Conservation (phyloP, 331 rosid genomes). For the Acacia pycnantha region DNA sequence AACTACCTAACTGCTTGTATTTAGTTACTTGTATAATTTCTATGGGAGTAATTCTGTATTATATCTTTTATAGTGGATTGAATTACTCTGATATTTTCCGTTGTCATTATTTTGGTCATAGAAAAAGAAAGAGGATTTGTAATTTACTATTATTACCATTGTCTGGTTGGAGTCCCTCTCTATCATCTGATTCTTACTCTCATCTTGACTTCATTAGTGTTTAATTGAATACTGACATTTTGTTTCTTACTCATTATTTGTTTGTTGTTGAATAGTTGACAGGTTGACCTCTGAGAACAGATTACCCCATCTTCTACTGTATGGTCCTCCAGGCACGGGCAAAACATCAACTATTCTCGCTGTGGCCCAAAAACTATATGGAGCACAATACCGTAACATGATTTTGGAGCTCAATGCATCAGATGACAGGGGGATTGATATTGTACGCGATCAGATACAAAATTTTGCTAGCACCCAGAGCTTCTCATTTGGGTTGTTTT, state of each 20-base stretch:
- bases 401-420: constrained; percentile 94
- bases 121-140: background rate
- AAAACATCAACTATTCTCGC: constrained; percentile 71
- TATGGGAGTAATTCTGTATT: background rate
- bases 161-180: background rate
- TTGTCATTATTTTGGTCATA: background rate
- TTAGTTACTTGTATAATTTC: background rate
- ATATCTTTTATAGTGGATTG: background rate
- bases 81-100: background rate
- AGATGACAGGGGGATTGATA: constrained; percentile 92
- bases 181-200: background rate
- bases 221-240: background rate
- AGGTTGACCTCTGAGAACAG: constrained; percentile 85
- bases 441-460: constrained; percentile 89
- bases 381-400: constrained; percentile 68
- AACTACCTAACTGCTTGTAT: background rate
- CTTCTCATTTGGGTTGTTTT: constrained; percentile 83
- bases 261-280: constrained; percentile 58
- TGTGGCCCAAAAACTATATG: constrained; percentile 43
- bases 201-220: background rate
- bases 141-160: background rate
- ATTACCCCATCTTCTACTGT: constrained; percentile 90
- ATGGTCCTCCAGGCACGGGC: constrained; percentile 98
- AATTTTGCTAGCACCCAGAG: constrained; percentile 95
- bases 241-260: constrained; percentile 7